Evolutionary conservation across 2,329 filamentous ascomycete genomes (phyloP), one percentile per base, ranked within the genome.

Genomic region (Monilinia fructigena): DNA sequence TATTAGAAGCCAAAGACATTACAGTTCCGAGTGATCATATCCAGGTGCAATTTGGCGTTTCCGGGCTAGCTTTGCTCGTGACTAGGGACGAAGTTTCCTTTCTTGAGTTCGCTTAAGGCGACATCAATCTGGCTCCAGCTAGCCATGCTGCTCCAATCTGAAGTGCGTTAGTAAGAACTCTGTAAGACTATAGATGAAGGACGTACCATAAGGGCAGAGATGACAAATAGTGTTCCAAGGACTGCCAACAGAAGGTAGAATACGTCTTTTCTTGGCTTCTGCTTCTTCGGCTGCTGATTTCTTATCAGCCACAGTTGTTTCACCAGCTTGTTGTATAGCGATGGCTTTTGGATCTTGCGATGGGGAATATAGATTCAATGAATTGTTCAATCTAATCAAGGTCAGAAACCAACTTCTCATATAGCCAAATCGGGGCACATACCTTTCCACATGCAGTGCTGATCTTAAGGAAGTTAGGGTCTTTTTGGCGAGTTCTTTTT

Each of bases 331-430:
- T 45, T 54, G 26, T 18, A 79, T 76, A 42, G 80, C 78, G 47
- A 86, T 77, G 68, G 82, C 80, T 74, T 89, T 88, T 55, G 90
- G 85, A 70, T 91, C 87, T 78, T 97, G 92, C 11, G 86, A 85
- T 4, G 95, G 95, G 95, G 86, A 93, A 98, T 72, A 98, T 87
- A 6, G 88, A 89, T 79, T 98, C 94, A 76, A 98, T 96, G 77
- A 96, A 97, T 82, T 95, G 91, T 78, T 98, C 93, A 71, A 97
- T 53, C 63, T 66, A 54, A 91, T 26, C 8, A 18, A 31, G 16
- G 48, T 66, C 53, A 66, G 38, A 4, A 28, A 23, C 90, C 95
- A 74, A 45, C 40, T 31, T 40, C 50, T 63, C 70, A 53, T 71
- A 60, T 11, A 40, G 53, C 48, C 7, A 26, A 45, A 45, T 28